Base-by-base conservation (phyloP, 441 rosid genomes). In the Bocquillonia castaneifolia region DNA sequence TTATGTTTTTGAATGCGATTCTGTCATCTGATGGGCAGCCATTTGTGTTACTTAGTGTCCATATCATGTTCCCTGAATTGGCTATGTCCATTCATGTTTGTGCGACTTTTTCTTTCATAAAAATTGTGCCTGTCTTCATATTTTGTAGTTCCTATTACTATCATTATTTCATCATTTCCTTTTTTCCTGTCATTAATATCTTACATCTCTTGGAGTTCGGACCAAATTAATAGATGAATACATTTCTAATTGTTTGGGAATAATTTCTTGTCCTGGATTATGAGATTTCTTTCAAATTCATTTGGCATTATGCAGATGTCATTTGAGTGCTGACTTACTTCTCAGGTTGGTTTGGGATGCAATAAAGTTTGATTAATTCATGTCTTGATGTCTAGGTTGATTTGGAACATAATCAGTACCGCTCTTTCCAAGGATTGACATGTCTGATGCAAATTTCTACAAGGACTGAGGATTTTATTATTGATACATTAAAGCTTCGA, bases 401-500 rank as follows among this genome's bases (percentile, higher is more conserved):
- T 82, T 73, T 93, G 85, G 99, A 93, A 76, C 97, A 93, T 77
- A 93, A 93, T 77, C 97, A 91, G 50, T 93, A 91, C 82, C 89
- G 96, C 60, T 91, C 96, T 55, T 93, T 91, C 73, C 99, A 88
- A 91, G 97, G 99, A 63, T 70, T 91, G 81, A 91, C 97, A 48
- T 93, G 99, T 80, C 80, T 91, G 83, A 93, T 93, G 87, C 99
- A 92, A 88, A 81, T 92, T 73, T 93, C 97, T 55, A 91, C 99
- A 37, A 80, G 97, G 85, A 84, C 82, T 1, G 97, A 91, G 80
- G 99, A 93, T 79, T 93, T 81, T 79, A 64, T 93, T 45, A 79
- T 93, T 53, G 97, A 91, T 77, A 86, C 96, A 18, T 81, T 91
- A 60, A 93, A 91, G 86, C 96, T 91, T 72, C 83, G 88, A 67